Evolutionary conservation across 1,284 basidiomycete genomes (phyloP).

Genomic region (Xanthoconium separans): DNA sequence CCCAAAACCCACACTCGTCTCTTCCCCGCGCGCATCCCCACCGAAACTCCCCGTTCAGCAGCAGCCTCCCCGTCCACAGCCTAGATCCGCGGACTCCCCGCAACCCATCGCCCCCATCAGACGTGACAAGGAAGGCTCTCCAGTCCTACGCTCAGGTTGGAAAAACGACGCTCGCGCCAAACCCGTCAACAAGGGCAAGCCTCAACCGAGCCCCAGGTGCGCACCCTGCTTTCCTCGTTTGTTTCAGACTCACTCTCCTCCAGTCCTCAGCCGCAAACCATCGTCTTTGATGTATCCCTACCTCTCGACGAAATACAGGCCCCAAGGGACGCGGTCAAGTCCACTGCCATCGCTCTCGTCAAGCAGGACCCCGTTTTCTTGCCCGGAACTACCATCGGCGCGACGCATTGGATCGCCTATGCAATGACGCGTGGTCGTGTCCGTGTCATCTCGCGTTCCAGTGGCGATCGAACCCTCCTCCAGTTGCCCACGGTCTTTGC

Average conservation of each 20-base stretch:
- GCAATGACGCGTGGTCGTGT: slow-evolving; percentile 89
- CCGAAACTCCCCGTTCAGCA: slow-evolving; percentile 53
- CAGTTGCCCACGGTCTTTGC: slow-evolving; percentile 70
- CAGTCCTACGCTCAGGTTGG: slow-evolving; percentile 53
- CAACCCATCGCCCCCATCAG: slow-evolving; percentile 42
- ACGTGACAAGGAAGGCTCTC: slow-evolving; percentile 69
- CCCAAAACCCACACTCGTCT: slow-evolving; percentile 48
- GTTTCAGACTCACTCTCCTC: slow-evolving; percentile 6
- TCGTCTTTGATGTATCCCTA: slow-evolving; percentile 74
- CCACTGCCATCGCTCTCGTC: slow-evolving; percentile 80
- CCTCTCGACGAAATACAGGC: slow-evolving; percentile 71
- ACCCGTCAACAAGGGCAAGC: slow-evolving; percentile 44
- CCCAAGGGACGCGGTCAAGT: slow-evolving; percentile 68
- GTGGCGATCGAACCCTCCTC: slow-evolving; percentile 78
- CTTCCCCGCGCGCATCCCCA: slow-evolving; percentile 64
- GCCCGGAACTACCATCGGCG: slow-evolving; percentile 80
- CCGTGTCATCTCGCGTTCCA: slow-evolving; percentile 80
- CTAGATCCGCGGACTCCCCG: slow-evolving; percentile 44
- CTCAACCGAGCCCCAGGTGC: slow-evolving; percentile 56
- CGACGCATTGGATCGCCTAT: slow-evolving; percentile 85
- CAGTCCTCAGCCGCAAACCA: slow-evolving; percentile 59
- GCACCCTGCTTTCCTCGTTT: slow-evolving; percentile 11
- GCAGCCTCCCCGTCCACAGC: slow-evolving; percentile 40
- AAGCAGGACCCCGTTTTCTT: slow-evolving; percentile 78
- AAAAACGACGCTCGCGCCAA: slow-evolving; percentile 43